A percentile compares a stretch with the other conserved stretches of the same genome.
Conservation (phyloP, 495 filamentous ascomycete genomes). For the Hypoxylon lenormandii region DNA sequence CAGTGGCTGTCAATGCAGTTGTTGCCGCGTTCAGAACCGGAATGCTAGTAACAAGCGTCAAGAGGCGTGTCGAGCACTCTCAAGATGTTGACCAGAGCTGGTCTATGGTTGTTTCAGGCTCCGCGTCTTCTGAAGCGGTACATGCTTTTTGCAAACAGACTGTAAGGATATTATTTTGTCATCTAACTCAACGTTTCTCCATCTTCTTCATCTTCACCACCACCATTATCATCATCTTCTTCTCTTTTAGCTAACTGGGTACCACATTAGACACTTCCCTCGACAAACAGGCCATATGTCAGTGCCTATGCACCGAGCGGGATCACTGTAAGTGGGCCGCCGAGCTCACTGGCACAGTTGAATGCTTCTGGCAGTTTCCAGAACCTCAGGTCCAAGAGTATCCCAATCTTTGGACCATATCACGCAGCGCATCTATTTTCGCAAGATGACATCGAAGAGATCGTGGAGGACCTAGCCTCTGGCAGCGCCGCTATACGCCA, state of each 20-base stretch:
- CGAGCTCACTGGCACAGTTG: conserved; percentile 30
- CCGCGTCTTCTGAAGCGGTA: conserved; percentile 26
- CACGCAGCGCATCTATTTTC: conserved; percentile 51
- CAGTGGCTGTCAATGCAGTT: conserved; percentile 71
- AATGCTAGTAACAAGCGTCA: conserved; percentile 47
- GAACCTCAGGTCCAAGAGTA: conserved; percentile 7
- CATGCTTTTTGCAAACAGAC: conserved; percentile 32
- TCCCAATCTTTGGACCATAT: conserved; percentile 45
- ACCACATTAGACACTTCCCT: conserved; percentile 12
- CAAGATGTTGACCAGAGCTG: conserved; percentile 31
- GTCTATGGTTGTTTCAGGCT: conserved; percentile 42
- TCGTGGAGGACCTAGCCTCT: conserved; percentile 60
- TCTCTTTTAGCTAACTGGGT: no score
- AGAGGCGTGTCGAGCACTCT: conserved; percentile 6
- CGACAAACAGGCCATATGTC: conserved; percentile 42
- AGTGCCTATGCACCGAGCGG: conserved; percentile 43
- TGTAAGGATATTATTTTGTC: neutral
- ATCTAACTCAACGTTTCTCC: no score
- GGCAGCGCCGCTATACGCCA: conserved; percentile 1
- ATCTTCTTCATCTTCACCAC: no score
- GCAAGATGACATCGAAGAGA: conserved; percentile 31
- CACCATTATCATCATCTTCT: no score
- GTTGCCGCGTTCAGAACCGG: conserved; percentile 73
- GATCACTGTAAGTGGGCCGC: conserved; percentile 45
- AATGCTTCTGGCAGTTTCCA: conserved; percentile 4